Conservation (phyloP, 805 yeast species). For the Citeromyces matritensis region DNA sequence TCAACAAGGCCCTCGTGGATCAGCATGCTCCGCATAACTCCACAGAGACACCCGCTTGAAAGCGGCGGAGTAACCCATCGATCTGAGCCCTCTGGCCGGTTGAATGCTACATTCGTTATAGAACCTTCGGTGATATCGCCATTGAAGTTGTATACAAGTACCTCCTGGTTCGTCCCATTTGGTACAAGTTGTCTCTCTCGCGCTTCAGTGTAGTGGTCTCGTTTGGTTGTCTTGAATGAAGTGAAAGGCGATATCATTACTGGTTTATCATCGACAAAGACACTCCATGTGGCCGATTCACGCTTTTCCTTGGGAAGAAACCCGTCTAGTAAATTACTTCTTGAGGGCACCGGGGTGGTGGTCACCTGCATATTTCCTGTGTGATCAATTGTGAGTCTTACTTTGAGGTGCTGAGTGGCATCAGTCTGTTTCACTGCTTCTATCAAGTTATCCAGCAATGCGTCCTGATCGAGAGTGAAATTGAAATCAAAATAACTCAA, state of each 20-base stretch:
- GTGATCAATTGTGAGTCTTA: constrained; percentile 27
- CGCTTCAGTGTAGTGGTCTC: constrained; percentile 50
- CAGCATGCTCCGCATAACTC: constrained; percentile 60
- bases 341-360: constrained; percentile 15
- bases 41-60: constrained; percentile 70
- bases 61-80: constrained; percentile 76
- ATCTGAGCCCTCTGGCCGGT: constrained; percentile 19
- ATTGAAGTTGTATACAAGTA: constrained; percentile 48
- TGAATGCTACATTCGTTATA: constrained; percentile 65
- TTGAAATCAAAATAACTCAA: constrained; percentile 37
- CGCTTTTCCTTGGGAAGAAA: constrained; percentile 1
- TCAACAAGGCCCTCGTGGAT: constrained; percentile 33
- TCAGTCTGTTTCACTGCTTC: constrained; percentile 13
- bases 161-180: constrained; percentile 32
- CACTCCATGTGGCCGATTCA: constrained; percentile 27
- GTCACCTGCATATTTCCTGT: constrained; percentile 20
- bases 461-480: constrained; percentile 22
- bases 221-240: constrained; percentile 71
- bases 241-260: constrained; percentile 59
- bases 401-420: constrained; percentile 9
- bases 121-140: constrained; percentile 67
- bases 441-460: constrained; percentile 25
- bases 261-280: constrained; percentile 42
- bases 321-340: constrained; percentile 2
- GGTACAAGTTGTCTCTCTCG: constrained; percentile 31